Conservation (phyloP, 306 rosid species). For the Ormosia emarginata region DNA sequence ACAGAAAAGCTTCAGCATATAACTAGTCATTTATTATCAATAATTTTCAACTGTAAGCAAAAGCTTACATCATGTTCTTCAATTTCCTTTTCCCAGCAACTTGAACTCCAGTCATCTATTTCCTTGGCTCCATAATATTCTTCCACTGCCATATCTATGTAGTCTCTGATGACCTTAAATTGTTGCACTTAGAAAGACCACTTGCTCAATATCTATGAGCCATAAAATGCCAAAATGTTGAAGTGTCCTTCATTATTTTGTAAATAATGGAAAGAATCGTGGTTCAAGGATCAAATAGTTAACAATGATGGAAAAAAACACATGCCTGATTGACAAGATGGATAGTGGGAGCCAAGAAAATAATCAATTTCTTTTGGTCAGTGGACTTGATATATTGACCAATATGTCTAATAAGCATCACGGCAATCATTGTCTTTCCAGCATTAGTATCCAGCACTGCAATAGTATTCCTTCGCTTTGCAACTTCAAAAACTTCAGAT, state of each 20-base stretch:
- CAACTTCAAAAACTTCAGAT: conserved; percentile 50
- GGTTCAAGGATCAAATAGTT: background rate
- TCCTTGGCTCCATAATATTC: conserved; percentile 64
- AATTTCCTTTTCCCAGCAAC: conserved; percentile 52
- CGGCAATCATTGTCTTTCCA: conserved; percentile 70
- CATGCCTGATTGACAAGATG: conserved; percentile 69
- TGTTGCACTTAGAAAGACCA: conserved; percentile 46
- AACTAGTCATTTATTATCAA: background rate
- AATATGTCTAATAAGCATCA: conserved; percentile 56
- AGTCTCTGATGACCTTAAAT: conserved; percentile 40
- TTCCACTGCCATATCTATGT: conserved; percentile 45
- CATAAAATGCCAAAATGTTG: background rate
- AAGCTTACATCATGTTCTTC: conserved; percentile 51
- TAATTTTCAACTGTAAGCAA: background rate
- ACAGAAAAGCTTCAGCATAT: background rate
- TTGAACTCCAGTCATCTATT: conserved; percentile 53
- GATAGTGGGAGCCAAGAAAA: conserved; percentile 74
- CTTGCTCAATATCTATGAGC: background rate
- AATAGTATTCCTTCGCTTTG: conserved; percentile 52
- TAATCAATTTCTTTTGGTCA: conserved; percentile 28
- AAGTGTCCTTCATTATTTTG: background rate
- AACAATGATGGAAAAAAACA: background rate
- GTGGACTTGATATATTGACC: conserved; percentile 34
- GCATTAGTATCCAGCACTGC: conserved; percentile 73
- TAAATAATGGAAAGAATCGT: background rate